phyloP scores from a whole-genome alignment of 1,284 basidiomycete species.

The Ceratobasidium sp. region DNA sequence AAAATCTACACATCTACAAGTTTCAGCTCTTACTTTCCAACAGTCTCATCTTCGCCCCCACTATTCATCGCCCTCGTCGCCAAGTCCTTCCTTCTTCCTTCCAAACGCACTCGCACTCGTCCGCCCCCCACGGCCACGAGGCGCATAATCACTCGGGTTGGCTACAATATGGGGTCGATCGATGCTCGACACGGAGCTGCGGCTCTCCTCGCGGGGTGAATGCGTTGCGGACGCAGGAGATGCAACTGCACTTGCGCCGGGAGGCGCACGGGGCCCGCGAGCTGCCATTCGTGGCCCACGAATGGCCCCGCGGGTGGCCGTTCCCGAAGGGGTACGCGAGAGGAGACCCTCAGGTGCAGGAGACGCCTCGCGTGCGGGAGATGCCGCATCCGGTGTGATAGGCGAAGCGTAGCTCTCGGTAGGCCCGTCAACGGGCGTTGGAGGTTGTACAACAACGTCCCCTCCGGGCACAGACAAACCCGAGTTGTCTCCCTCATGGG shows the following conservation, averaged over 20 bases:
- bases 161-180: conserved; percentile 23
- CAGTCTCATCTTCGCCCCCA: conserved; percentile 81
- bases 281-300: conserved; percentile 42
- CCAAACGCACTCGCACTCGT: conserved; percentile 68
- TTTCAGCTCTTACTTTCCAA: conserved; percentile 55
- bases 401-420: conserved; percentile 21
- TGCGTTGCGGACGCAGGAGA: conserved; percentile 16
- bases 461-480: conserved; percentile 18
- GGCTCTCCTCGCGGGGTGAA: background rate
- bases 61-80: conserved; percentile 82
- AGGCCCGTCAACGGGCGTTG: conserved; percentile 14
- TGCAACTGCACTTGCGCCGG: conserved; percentile 9
- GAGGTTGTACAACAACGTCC: conserved; percentile 30
- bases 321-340: conserved; percentile 62
- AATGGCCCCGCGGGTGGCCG: conserved; percentile 49
- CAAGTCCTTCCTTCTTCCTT: conserved; percentile 71
- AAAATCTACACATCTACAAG: conserved; percentile 38
- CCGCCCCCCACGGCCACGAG: conserved; percentile 61
- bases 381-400: conserved; percentile 22
- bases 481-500: conserved; percentile 19
- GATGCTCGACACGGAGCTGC: conserved; percentile 29
- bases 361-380: conserved; percentile 42
- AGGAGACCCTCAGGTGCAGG: conserved; percentile 50
- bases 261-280: conserved; percentile 36
- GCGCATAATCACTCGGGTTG: conserved; percentile 51